Conservation (phyloP, 768 basidiomycete species). For the Pholiota molesta region DNA sequence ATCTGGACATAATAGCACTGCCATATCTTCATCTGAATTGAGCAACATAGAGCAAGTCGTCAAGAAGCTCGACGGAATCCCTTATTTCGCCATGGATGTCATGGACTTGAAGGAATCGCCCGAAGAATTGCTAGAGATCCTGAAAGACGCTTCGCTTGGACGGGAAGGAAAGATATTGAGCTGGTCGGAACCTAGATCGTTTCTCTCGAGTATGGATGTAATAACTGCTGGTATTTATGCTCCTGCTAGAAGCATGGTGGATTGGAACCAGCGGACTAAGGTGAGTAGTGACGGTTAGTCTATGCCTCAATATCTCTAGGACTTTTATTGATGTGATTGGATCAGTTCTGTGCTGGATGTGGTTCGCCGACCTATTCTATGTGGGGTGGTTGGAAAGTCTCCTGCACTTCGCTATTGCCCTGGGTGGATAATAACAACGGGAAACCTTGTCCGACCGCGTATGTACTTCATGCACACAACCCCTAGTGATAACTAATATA, state of each 20-base stretch:
- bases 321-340: not conserved
- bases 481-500: not conserved
- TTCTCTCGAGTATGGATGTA: conserved; percentile 56
- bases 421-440: conserved; percentile 68
- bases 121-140: conserved; percentile 35
- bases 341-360: conserved; percentile 87
- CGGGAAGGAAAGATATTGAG: conserved; percentile 42
- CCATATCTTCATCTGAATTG: conserved; percentile 70
- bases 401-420: conserved; percentile 74
- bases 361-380: conserved; percentile 79
- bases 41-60: conserved; percentile 55
- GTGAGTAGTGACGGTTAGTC: conserved; percentile 49
- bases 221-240: conserved; percentile 81
- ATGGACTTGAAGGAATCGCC: conserved; percentile 44
- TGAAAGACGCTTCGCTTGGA: conserved; percentile 43
- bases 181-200: conserved; percentile 70
- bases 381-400: conserved; percentile 97
- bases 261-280: conserved; percentile 93
- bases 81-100: conserved; percentile 86
- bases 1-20: conserved; percentile 38
- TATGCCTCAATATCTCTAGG: not conserved
- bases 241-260: conserved; percentile 76
- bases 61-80: conserved; percentile 71
- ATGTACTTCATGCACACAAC: conserved; percentile 24
- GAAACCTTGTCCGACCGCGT: conserved; percentile 77